Conservation (phyloP, 169 alveolate genomes). For the Ichthyophthirius multifiliis region DNA sequence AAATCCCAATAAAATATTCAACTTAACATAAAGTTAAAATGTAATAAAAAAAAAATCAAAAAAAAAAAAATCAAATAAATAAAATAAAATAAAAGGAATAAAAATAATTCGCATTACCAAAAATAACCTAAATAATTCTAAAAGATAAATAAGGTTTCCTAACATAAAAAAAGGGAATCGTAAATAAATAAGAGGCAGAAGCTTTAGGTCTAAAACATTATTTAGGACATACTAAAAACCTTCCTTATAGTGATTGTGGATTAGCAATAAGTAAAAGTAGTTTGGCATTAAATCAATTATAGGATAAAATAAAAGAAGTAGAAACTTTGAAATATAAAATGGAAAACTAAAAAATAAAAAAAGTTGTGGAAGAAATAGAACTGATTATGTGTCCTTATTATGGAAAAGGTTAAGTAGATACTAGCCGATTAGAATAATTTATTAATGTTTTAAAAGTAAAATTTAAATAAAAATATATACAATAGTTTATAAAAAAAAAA, state of each 20-base stretch:
- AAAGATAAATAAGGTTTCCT: slow-evolving; percentile 14
- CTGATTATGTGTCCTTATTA: slow-evolving; percentile 36
- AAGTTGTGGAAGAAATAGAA: slow-evolving; percentile 29
- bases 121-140: background rate
- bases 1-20: background rate
- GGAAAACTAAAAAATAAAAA: slow-evolving; percentile 26
- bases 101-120: background rate
- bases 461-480: background rate
- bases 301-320: slow-evolving; percentile 41
- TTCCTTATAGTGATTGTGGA: slow-evolving; percentile 44
- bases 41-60: background rate
- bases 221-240: slow-evolving; percentile 38
- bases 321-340: slow-evolving; percentile 26
- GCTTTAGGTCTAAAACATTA: slow-evolving; percentile 39
- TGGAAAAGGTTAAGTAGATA: slow-evolving; percentile 35
- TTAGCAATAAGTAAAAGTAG: slow-evolving; percentile 34
- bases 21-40: background rate
- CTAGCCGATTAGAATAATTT: slow-evolving; percentile 13
- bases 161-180: slow-evolving; percentile 1
- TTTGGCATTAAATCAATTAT: slow-evolving; percentile 28
- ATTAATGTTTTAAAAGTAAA: slow-evolving; percentile 14
- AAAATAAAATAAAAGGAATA: background rate
- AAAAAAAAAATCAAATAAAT: background rate
- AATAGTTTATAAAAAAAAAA: background rate
- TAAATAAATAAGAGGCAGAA: slow-evolving; percentile 28